phyloP scores from a whole-genome alignment of 331 rosid species.

The Acacia concinna region DNA sequence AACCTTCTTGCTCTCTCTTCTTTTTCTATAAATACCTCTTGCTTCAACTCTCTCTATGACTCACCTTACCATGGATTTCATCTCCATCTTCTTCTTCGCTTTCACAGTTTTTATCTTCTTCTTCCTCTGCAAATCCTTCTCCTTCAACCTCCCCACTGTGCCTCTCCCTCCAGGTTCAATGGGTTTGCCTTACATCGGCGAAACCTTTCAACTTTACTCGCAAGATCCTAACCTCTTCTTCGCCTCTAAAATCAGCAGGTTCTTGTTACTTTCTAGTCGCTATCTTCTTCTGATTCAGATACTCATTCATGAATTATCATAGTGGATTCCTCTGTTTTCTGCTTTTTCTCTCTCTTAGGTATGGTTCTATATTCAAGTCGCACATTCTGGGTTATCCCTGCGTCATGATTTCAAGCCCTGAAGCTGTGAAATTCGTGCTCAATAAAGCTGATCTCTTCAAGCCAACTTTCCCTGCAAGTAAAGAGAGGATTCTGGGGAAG shows the following conservation, averaged over 20 bases:
- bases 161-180: slow-evolving; percentile 76
- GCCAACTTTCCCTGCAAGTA: slow-evolving; percentile 83
- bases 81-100: slow-evolving; percentile 5
- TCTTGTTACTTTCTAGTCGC: background rate
- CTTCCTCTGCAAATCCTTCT: slow-evolving; percentile 36
- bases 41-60: slow-evolving; percentile 11
- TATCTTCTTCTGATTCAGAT: background rate
- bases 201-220: slow-evolving; percentile 85
- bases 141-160: slow-evolving; percentile 24
- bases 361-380: slow-evolving; percentile 77
- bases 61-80: slow-evolving; percentile 23
- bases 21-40: slow-evolving; percentile 30
- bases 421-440: slow-evolving; percentile 71
- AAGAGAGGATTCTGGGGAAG: slow-evolving; percentile 79
- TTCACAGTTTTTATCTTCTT: slow-evolving; percentile 21
- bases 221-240: slow-evolving; percentile 85
- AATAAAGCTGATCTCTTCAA: slow-evolving; percentile 65
- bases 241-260: slow-evolving; percentile 63
- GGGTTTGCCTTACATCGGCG: slow-evolving; percentile 84
- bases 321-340: background rate
- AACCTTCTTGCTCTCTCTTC: slow-evolving; percentile 24
- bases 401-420: slow-evolving; percentile 76
- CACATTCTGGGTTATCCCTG: slow-evolving; percentile 86
- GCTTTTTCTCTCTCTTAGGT: slow-evolving; percentile 29
- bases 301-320: background rate